Evolutionary conservation across 768 basidiomycete species (phyloP).

Genomic region (Russula sp.): DNA sequence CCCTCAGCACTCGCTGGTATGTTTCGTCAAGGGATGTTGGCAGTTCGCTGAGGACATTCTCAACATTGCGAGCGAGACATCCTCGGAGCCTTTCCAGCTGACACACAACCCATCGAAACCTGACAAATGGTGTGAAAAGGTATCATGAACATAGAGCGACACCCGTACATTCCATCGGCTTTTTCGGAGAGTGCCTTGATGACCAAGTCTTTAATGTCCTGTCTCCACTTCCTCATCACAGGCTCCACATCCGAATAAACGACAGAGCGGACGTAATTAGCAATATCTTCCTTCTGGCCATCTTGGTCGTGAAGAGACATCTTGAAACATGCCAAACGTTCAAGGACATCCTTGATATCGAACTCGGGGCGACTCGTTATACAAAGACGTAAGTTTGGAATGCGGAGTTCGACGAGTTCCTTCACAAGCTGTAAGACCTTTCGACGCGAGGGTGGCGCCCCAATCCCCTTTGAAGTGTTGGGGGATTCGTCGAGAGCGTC

Average conservation of each 20-base stretch:
- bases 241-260: slow-evolving; percentile 28
- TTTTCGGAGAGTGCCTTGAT: not conserved
- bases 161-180: not conserved
- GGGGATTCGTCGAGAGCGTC: not conserved
- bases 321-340: not conserved
- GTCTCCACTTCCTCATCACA: not conserved
- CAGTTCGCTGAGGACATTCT: not conserved
- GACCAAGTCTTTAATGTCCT: not conserved
- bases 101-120: not conserved
- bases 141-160: not conserved
- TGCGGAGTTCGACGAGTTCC: not conserved
- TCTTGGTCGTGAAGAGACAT: not conserved
- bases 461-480: not conserved
- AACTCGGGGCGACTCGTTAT: not conserved
- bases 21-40: not conserved
- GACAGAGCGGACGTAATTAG: not conserved
- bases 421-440: not conserved
- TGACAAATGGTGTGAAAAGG: not conserved
- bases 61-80: not conserved
- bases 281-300: not conserved
- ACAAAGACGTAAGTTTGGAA: not conserved
- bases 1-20: not conserved
- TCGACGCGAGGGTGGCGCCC: not conserved
- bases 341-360: not conserved
- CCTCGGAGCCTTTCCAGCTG: not conserved